Evolutionary conservation across 768 basidiomycete species (phyloP).

Genomic region (Russula sp.): DNA sequence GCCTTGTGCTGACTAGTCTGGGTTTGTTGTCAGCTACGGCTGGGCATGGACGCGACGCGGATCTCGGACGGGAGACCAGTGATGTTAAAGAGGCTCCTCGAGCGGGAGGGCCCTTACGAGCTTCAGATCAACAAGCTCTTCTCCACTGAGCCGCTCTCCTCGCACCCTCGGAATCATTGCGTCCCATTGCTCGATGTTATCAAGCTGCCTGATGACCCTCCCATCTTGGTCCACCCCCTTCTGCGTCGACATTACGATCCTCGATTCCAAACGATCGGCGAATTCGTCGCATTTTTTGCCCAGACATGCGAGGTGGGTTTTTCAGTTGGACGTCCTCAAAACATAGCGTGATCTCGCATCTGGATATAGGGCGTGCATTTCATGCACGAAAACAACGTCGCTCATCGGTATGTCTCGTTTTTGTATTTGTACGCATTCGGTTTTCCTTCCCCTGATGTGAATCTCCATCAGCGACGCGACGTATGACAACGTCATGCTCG

Average conservation of each 20-base stretch:
- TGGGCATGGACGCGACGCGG: conserved; percentile 14
- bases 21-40: neutral
- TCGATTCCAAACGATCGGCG: conserved; percentile 20
- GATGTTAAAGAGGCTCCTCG: neutral
- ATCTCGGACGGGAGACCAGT: conserved; percentile 6
- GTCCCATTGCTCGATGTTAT: neutral
- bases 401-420: conserved; percentile 7
- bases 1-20: neutral
- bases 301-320: conserved; percentile 23
- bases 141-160: conserved; percentile 9
- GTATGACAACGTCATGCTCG: conserved; percentile 9
- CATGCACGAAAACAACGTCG: conserved; percentile 15
- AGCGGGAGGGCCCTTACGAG: neutral
- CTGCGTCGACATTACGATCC: conserved; percentile 27
- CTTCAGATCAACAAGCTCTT: conserved; percentile 2
- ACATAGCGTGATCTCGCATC: neutral
- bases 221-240: conserved; percentile 24
- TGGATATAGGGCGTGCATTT: conserved; percentile 4
- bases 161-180: neutral
- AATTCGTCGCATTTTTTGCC: conserved; percentile 23
- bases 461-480: conserved; percentile 5
- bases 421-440: too few relatives aligned
- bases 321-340: neutral
- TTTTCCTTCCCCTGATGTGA: neutral
- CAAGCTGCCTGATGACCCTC: neutral